phyloP scores from a whole-genome alignment of 495 filamentous ascomycete species.

The Aspergillus taichungensis region DNA sequence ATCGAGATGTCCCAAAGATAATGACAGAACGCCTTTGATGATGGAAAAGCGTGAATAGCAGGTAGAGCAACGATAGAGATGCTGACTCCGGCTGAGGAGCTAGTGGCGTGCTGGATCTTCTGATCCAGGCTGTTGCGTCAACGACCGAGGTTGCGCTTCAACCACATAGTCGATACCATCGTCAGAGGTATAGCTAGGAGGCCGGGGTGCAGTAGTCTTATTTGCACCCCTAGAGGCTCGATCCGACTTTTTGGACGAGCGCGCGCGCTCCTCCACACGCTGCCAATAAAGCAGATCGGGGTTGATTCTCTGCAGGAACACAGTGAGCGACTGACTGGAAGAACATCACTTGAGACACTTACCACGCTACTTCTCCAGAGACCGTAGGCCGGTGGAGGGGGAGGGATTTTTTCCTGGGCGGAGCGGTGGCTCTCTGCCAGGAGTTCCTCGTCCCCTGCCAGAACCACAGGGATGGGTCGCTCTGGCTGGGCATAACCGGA shows the following conservation, averaged over 20 bases:
- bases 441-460: constrained; percentile 55
- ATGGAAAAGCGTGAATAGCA: too few relatives aligned
- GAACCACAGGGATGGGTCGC: constrained; percentile 52
- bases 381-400: constrained; percentile 79
- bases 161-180: constrained; percentile 63
- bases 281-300: constrained; percentile 76
- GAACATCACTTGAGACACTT: constrained; percentile 27
- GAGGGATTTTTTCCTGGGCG: constrained; percentile 29
- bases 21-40: too few relatives aligned
- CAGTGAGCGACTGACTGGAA: background rate
- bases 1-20: too few relatives aligned
- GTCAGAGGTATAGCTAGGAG: constrained; percentile 64
- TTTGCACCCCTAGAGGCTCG: constrained; percentile 10
- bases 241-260: constrained; percentile 2
- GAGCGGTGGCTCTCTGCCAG: constrained; percentile 16
- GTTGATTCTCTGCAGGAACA: constrained; percentile 52
- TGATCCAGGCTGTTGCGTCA: constrained; percentile 25
- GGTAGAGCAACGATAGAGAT: too few relatives aligned
- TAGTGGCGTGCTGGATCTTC: constrained; percentile 1
- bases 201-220: constrained; percentile 32
- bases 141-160: constrained; percentile 48
- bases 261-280: constrained; percentile 37
- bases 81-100: background rate
- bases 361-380: constrained; percentile 77
- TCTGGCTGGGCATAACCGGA: constrained; percentile 52